Conservation (phyloP, 2,329 filamentous ascomycete species). For the Colletotrichum paranaense region DNA sequence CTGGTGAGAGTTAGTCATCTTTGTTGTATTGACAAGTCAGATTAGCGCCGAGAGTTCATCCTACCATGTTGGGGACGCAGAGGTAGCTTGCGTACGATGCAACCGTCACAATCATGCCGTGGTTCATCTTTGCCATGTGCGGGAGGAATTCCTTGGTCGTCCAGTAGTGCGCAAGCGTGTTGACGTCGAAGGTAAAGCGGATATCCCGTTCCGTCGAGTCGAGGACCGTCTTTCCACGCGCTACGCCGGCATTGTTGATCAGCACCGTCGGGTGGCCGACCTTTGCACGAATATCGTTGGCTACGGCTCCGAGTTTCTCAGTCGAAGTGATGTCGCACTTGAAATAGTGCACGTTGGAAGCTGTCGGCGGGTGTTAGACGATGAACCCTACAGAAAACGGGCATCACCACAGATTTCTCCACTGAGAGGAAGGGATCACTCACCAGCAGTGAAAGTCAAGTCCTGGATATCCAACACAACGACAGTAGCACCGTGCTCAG, state of each 20-base stretch:
- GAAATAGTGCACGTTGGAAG: slow-evolving; percentile 72
- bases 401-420: not conserved
- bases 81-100: slow-evolving; percentile 73
- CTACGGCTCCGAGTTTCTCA: slow-evolving; percentile 62
- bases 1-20: slow-evolving; percentile 36
- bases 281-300: slow-evolving; percentile 61
- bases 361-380: slow-evolving; percentile 38
- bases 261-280: slow-evolving; percentile 76
- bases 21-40: no score
- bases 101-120: slow-evolving; percentile 80
- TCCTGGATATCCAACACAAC: slow-evolving; percentile 76
- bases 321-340: slow-evolving; percentile 76
- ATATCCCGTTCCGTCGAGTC: slow-evolving; percentile 67
- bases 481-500: slow-evolving; percentile 72
- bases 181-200: slow-evolving; percentile 77
- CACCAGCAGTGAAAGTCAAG: slow-evolving; percentile 64
- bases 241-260: slow-evolving; percentile 78
- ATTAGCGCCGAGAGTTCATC: not conserved
- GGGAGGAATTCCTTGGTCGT: slow-evolving; percentile 76
- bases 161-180: slow-evolving; percentile 75
- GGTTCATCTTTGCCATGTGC: slow-evolving; percentile 69
- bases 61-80: slow-evolving; percentile 65
- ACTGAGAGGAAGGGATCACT: slow-evolving; percentile 33
- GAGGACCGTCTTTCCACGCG: slow-evolving; percentile 70
- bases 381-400: not conserved